Evolutionary conservation across 768 basidiomycete species (phyloP).

Genomic region (Scleroderma citrinum): DNA sequence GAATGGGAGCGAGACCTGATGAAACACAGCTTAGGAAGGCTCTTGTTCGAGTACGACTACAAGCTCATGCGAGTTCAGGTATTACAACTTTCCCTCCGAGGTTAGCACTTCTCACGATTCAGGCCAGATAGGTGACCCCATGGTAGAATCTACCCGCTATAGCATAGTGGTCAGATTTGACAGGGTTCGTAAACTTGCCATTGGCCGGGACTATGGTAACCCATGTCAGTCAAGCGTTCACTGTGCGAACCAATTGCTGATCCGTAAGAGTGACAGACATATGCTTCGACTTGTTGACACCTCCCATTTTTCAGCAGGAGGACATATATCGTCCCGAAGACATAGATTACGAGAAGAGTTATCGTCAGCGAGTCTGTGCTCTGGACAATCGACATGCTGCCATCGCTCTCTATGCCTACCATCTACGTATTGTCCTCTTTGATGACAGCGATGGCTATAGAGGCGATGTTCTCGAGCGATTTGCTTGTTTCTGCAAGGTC

Average conservation of each 20-base stretch:
- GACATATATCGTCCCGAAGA: conserved; percentile 48
- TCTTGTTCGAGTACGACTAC: conserved; percentile 63
- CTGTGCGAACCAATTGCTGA: background rate
- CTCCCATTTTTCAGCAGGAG: conserved; percentile 58
- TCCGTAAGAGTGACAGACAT: conserved; percentile 38
- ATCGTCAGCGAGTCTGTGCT: conserved; percentile 51
- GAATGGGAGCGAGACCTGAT: conserved; percentile 61
- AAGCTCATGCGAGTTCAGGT: conserved; percentile 62
- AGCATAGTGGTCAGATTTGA: conserved; percentile 51
- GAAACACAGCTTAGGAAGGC: conserved; percentile 40
- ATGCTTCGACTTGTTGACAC: conserved; percentile 61
- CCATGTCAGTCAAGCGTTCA: conserved; percentile 44
- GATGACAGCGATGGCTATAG: conserved; percentile 35
- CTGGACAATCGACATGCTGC: conserved; percentile 52
- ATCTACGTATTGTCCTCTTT: conserved; percentile 58
- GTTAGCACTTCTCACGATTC: background rate
- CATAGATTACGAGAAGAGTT: conserved; percentile 36
- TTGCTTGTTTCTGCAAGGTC: conserved; percentile 46
- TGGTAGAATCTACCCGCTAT: conserved; percentile 44
- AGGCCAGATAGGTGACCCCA: conserved; percentile 53
- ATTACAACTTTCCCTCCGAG: background rate
- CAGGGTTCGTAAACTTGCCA: conserved; percentile 53
- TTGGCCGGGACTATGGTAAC: conserved; percentile 53
- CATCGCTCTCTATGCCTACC: conserved; percentile 67
- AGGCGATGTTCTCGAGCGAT: conserved; percentile 37